Evolutionary conservation across 371 early-diverging fungal species (phyloP), one percentile per base, ranked within the genome.

Genomic region (Circinella umbellata): DNA sequence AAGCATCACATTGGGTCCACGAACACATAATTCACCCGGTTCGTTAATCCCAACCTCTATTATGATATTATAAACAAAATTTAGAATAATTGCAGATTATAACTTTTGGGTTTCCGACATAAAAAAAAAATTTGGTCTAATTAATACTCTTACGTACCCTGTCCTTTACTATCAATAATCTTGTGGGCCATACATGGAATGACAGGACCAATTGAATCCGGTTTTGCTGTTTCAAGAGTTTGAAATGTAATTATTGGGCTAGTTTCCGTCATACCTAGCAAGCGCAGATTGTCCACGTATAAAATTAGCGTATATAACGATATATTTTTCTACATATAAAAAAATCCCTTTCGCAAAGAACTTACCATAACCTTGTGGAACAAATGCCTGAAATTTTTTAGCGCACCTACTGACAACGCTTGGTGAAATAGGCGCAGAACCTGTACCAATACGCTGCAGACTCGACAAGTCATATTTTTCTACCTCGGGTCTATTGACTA

Each of bases 121-220:
- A 9, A 9, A 6, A 6, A 39, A 9, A 11, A 6, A 42, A 6
- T 42, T 3, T 11, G 6, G 1, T 42, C 3, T 42, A 71, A 72
- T 53, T 53, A 1, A 53, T 53, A n/a, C 6, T 18, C 53, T 13
- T 53, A 15, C 46, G 68, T 77, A 68, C 81, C 81, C 37, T 85
- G 79, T 35, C 66, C 80, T 13, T 82, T 66, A 49, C 71, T 77
- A 75, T 93, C 90, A 10, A 94, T 78, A 13, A 95, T 73, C 63
- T 83, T 88, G 60, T 88, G 89, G 46, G 88, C 78, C 54, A 86
- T 77, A 69, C 88, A 90, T 0, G 94, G 90, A 11, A 90, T 69
- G 27, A 93, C 80, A 0, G 75, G 51, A 20, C 95, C 96, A 34
- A 89, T 83, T 5, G 93, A 88, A 1, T 93, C 94, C 38, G 70